Conservation (phyloP, 106 monocot genomes). For the Allium fistulosum region DNA sequence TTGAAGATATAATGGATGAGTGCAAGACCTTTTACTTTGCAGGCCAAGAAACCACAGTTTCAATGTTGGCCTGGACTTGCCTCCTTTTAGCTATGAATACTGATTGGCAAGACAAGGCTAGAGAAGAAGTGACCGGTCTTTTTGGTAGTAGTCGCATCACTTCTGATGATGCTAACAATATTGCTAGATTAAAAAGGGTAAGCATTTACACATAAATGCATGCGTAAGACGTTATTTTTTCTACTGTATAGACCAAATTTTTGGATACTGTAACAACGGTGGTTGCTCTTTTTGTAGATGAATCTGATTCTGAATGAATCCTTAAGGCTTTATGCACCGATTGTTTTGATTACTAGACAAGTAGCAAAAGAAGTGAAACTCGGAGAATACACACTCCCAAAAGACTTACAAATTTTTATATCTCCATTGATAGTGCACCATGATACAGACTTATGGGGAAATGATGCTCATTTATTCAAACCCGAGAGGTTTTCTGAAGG, state of each 20-base stretch:
- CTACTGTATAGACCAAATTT: too few relatives aligned
- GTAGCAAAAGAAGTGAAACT: conserved; percentile 1
- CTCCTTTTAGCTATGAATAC: conserved; percentile 2
- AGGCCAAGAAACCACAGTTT: conserved; percentile 3
- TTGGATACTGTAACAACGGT: too few relatives aligned
- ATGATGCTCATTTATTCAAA: conserved; percentile 16
- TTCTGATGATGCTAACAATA: conserved; percentile 3
- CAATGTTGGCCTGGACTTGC: neutral
- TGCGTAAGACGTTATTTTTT: too few relatives aligned
- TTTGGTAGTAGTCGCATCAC: neutral
- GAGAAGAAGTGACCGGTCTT: conserved; percentile 1
- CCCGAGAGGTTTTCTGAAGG: conserved; percentile 21
- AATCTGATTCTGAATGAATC: conserved; percentile 48
- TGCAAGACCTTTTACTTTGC: conserved; percentile 15
- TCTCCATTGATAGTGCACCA: conserved; percentile 4
- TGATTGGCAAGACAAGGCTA: conserved; percentile 10
- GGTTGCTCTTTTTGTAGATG: conserved; percentile 15
- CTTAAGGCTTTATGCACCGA: conserved; percentile 43
- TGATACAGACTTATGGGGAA: conserved; percentile 15
- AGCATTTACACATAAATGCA: neutral
- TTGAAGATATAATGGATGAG: conserved; percentile 8
- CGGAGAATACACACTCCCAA: conserved; percentile 21
- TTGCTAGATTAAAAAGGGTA: conserved; percentile 5
- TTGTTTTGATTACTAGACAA: conserved; percentile 5
- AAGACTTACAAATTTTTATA: conserved; percentile 9